A percentile compares a stretch with the other conserved stretches of the same genome.
phyloP scores from a whole-genome alignment of 108 stramenopile genomes.

The Poteriospumella lacustris region DNA sequence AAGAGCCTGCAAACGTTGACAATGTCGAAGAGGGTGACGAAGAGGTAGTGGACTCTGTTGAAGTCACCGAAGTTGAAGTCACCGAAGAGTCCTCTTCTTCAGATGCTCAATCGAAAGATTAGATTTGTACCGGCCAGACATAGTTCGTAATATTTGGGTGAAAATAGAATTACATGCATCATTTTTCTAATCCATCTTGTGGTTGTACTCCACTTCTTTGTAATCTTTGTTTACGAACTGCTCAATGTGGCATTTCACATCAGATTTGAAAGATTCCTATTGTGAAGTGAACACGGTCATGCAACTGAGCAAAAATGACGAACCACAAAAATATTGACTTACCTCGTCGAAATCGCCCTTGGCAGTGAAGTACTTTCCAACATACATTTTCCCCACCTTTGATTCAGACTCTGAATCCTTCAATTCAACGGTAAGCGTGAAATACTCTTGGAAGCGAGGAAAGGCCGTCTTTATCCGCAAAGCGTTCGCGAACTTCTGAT shows the following conservation, averaged over 20 bases:
- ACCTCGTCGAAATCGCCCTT: conserved; percentile 83
- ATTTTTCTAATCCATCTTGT: conserved; percentile 59
- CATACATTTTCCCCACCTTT: conserved; percentile 55
- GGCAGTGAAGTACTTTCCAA: conserved; percentile 81
- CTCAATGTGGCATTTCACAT: neutral
- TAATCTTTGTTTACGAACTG: conserved; percentile 24
- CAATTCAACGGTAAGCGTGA: conserved; percentile 72
- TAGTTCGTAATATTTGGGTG: too few species aligned
- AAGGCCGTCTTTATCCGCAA: conserved; percentile 70
- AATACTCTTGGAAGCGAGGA: conserved; percentile 76
- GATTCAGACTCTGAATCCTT: conserved; percentile 49
- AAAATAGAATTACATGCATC: neutral
- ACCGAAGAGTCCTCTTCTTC: neutral
- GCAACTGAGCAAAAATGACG: conserved; percentile 41
- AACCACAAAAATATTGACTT: conserved; percentile 55
- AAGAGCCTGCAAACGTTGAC: too few species aligned
- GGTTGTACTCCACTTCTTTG: conserved; percentile 25
- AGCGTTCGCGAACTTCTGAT: conserved; percentile 55
- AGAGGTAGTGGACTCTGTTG: neutral
- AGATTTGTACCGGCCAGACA: too few species aligned
- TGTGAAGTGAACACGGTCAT: conserved; percentile 60
- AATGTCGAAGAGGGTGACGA: too few species aligned
- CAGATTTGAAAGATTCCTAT: conserved; percentile 57
- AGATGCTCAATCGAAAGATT: too few species aligned
- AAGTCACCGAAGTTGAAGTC: neutral